phyloP scores from a whole-genome alignment of 2,329 filamentous ascomycete genomes.

The Colletotrichum tropicicola region DNA sequence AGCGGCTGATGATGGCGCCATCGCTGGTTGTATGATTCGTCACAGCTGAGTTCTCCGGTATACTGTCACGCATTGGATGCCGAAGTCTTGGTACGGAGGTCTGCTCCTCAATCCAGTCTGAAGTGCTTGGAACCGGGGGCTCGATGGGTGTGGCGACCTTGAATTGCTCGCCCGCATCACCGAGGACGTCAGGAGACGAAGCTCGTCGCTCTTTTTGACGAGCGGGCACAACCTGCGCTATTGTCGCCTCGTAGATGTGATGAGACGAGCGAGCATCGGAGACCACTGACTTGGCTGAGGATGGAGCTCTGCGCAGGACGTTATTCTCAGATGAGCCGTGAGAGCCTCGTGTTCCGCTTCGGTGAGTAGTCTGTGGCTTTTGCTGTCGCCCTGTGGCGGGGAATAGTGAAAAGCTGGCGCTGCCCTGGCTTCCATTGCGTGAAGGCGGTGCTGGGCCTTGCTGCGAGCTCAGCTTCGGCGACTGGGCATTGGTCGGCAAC shows the following conservation, averaged over 20 bases:
- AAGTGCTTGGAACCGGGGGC: neutral
- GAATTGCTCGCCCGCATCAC: conserved; percentile 1
- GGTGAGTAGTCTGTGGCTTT: neutral
- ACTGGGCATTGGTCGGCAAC: neutral
- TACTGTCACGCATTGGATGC: neutral
- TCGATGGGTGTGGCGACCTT: neutral
- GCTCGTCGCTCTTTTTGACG: neutral
- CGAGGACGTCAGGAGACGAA: conserved; percentile 5
- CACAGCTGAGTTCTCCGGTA: conserved; percentile 12
- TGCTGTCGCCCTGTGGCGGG: neutral
- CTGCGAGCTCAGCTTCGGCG: neutral
- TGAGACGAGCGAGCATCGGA: neutral
- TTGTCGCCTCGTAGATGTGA: neutral
- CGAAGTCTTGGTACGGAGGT: neutral
- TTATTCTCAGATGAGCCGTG: conserved; percentile 3
- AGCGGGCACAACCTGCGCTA: neutral
- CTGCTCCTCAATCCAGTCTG: conserved; percentile 18
- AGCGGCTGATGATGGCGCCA: neutral
- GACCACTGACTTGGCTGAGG: neutral
- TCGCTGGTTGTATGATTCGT: neutral
- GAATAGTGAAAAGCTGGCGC: neutral
- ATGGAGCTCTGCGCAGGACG: neutral
- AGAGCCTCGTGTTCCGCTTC: neutral
- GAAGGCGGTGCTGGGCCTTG: neutral
- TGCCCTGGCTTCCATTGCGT: neutral